Conservation (phyloP, 2,329 filamentous ascomycete species). For the Hymenoscyphus repandus region DNA sequence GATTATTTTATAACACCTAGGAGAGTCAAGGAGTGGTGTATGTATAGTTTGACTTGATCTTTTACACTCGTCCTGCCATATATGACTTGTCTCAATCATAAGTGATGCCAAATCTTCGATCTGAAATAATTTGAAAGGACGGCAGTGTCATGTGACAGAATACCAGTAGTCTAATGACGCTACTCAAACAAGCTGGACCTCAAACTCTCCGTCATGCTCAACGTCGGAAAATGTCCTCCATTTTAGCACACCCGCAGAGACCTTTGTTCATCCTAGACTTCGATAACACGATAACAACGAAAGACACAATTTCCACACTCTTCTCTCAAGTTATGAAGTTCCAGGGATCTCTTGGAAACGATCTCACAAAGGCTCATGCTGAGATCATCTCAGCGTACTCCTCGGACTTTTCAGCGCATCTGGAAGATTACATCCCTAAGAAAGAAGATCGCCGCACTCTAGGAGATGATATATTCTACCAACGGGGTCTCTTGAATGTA, state of each 20-base stretch:
- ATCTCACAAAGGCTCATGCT: constrained; percentile 9
- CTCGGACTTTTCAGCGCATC: constrained; percentile 15
- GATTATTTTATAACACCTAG: too few species aligned
- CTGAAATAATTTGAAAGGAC: too few species aligned
- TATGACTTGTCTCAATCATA: too few species aligned
- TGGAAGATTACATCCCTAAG: constrained; percentile 14
- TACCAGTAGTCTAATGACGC: too few species aligned
- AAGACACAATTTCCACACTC: constrained; percentile 25
- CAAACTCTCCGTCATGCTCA: background rate
- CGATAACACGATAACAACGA: constrained; percentile 29
- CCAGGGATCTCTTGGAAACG: constrained; percentile 8
- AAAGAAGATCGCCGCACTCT: constrained; percentile 16
- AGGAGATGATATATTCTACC: constrained; percentile 17
- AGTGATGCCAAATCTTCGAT: too few species aligned
- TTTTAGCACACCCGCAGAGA: background rate
- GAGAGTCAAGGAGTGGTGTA: too few species aligned
- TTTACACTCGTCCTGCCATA: too few species aligned
- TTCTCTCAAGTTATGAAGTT: constrained; percentile 12
- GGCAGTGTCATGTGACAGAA: too few species aligned
- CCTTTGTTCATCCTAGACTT: constrained; percentile 28
- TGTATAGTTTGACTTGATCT: too few species aligned
- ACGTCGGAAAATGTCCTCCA: background rate
- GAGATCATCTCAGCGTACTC: constrained; percentile 17
- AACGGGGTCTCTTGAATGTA: constrained; percentile 18
- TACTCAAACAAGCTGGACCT: background rate